Base-by-base conservation (phyloP, 2,329 filamentous ascomycete genomes). In the Cyphellophora europaea region DNA sequence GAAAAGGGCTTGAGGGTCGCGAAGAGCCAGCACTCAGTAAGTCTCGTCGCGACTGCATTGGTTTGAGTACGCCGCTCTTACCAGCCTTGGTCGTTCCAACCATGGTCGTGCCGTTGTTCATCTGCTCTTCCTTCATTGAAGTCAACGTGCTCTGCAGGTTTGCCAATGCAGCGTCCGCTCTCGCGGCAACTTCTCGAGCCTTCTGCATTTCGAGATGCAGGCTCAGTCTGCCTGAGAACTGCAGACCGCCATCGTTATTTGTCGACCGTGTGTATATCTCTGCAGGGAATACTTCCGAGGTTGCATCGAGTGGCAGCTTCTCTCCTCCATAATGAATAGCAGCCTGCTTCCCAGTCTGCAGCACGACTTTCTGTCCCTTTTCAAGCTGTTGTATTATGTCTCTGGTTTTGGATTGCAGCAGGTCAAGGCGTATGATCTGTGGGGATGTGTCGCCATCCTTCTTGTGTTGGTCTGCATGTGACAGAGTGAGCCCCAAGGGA, bases 141-240 rank as follows among this genome's bases (percentile, higher is more conserved):
- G 67, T 74, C 53, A 79, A 62, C 49, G 65, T 76, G 52, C 65
- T 72, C 54, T 76, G 68, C 35, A 79, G 61, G 25, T 65, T 67
- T 35, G 71, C 71, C 53, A 79, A 55, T 17, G 75, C 75, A 40
- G 70, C 67, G 53, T 79, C 75, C 25, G 67, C 67, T 41, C 68
- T 70, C 17, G 69, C 67, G 28, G 67, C 71, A 21, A 63, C 68
- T 51, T 69, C 61, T 52, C 69, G 63, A 25, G 67, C 67, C 54
- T 69, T 69, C 49, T 70, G 63, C 21, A 74, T 65, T 45, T 65
- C 63, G 21, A 77, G 62, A 42, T 60, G 69, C 51, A 79, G 72
- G 53, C 68, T 73, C 46, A 78, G 58, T 15, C 72, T 53, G 28
- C 72, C 72, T 16, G 67, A 59, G 48, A 77, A 77, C 40, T 66